phyloP scores from a whole-genome alignment of 2,329 filamentous ascomycete genomes.

The Colletotrichum sp. region DNA sequence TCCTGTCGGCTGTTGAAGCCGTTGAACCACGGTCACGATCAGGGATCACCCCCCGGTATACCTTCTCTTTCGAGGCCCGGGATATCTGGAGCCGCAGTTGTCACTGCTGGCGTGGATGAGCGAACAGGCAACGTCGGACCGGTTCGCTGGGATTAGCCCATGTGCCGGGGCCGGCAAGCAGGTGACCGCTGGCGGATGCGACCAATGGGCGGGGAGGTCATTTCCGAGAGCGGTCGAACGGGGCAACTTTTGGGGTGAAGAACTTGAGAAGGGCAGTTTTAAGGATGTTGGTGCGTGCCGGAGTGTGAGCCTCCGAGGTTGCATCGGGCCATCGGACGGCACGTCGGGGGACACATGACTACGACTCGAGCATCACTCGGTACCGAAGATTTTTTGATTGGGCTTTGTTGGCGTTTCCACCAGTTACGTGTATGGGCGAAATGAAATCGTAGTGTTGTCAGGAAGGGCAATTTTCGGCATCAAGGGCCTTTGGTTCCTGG shows the following conservation, averaged over 20 bases:
- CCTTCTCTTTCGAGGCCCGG: neutral
- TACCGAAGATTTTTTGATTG: neutral
- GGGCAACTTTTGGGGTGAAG: neutral
- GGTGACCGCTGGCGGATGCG: neutral
- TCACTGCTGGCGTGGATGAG: neutral
- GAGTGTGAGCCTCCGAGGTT: constrained; percentile 15
- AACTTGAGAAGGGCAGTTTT: rapidly evolving
- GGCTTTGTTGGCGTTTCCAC: neutral
- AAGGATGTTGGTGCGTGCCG: neutral
- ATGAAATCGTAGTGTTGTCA: neutral
- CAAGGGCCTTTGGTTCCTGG: neutral
- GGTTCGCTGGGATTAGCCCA: neutral
- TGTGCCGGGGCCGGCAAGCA: neutral
- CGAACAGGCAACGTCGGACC: neutral
- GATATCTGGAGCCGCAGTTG: neutral
- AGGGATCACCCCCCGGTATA: neutral
- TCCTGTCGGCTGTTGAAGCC: neutral
- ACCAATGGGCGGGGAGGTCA: neutral
- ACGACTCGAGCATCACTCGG: neutral
- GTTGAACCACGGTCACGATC: neutral
- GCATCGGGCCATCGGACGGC: constrained; percentile 6
- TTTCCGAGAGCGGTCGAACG: neutral
- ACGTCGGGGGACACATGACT: constrained; percentile 3
- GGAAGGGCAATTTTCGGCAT: neutral
- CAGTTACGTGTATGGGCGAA: neutral